Percentiles rank a stretch among this genome's conserved stretches.
Conservation (phyloP, 768 basidiomycete genomes). For the Filobasidium floriforme region DNA sequence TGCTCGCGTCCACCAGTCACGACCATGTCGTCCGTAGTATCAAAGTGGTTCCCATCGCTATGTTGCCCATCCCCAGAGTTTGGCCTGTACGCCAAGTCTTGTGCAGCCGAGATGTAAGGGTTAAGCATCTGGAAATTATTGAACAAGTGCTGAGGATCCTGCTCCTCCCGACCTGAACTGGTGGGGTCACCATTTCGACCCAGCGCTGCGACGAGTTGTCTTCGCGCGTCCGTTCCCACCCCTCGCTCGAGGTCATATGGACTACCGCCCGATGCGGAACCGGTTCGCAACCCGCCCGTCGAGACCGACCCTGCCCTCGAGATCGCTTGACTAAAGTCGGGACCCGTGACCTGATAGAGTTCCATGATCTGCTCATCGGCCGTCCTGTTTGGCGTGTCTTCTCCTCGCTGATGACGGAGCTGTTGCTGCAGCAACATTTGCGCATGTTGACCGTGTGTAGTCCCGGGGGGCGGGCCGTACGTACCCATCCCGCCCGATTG, state of each 20-base stretch:
- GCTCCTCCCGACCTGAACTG: not conserved
- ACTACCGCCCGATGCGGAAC: not conserved
- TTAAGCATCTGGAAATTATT: not conserved
- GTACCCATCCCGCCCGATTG: not conserved
- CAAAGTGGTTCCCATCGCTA: not conserved
- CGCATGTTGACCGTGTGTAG: conserved; percentile 6
- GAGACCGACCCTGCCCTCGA: not conserved
- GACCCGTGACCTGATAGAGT: conserved; percentile 19
- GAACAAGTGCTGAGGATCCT: not conserved
- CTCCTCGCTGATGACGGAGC: not conserved
- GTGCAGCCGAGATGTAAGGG: conserved; percentile 1
- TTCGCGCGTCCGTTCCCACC: not conserved
- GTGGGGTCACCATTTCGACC: not conserved
- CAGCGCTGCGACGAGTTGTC: not conserved
- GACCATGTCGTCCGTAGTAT: not conserved
- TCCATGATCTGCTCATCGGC: conserved; percentile 14
- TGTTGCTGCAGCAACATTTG: conserved; percentile 11
- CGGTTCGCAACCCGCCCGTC: not conserved
- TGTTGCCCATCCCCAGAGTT: not conserved
- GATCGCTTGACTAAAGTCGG: conserved; percentile 9
- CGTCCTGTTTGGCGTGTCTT: not conserved
- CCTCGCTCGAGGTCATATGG: not conserved
- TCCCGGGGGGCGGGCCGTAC: conserved; percentile 7
- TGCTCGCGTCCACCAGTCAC: not conserved
- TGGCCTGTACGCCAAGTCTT: not conserved